These are phyloP conservation scores for Quercus agrifolia DNA, from an alignment of 306 rosid genomes.

Conservation along the genomic window DNA sequence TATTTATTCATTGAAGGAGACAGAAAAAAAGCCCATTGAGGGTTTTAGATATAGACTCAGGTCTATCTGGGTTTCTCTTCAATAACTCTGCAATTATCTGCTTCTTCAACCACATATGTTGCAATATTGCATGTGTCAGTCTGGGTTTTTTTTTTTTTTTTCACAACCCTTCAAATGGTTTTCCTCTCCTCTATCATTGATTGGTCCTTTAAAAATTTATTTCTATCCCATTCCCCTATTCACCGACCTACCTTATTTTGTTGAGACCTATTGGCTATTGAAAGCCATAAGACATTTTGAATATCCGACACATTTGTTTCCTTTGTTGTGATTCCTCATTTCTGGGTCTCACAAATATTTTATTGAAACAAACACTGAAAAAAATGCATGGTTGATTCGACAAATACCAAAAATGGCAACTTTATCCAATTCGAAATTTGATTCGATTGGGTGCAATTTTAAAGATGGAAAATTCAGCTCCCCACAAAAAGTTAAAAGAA, in stretches of 20 bases:
- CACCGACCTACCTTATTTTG: not conserved
- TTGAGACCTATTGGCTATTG: not conserved
- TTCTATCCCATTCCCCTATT: not conserved
- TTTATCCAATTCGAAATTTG: too few species aligned
- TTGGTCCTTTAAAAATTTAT: conserved; percentile 22
- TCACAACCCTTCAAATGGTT: not conserved
- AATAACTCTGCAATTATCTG: too few species aligned
- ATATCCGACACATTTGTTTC: not conserved
- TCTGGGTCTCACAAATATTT: too few species aligned
- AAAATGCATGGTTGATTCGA: too few species aligned
- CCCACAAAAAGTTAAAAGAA: too few species aligned
- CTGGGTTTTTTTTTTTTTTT: too few species aligned
- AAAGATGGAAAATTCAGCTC: too few species aligned
- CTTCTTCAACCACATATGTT: not conserved
- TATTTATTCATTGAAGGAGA: not conserved
- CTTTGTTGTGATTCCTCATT: not conserved
- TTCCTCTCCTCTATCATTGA: not conserved
- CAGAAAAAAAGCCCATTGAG: not conserved
- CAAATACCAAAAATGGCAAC: too few species aligned
- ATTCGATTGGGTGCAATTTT: too few species aligned
- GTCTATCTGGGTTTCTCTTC: not conserved
- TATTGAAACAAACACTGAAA: too few species aligned
- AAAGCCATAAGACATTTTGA: too few species aligned
- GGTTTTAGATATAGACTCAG: not conserved
- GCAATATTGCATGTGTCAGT: conserved; percentile 2